A percentile compares a stretch with the other conserved stretches of the same genome.
These are phyloP conservation scores for Anastatica hierochuntica DNA, from an alignment of 345 rosid genomes.

Conservation along the genomic window DNA sequence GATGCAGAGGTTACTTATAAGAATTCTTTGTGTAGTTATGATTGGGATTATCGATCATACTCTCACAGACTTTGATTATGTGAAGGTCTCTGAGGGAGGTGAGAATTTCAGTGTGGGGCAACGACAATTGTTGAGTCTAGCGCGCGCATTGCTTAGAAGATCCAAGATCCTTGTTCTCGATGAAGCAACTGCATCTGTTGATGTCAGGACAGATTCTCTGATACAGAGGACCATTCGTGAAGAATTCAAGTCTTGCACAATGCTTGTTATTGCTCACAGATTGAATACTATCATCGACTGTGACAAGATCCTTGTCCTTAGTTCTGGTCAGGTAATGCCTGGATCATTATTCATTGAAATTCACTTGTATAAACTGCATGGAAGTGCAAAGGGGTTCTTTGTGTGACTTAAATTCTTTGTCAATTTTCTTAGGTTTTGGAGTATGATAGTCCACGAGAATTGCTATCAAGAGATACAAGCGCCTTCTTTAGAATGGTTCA, in stretches of 20 bases:
- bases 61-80: background rate
- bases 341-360: background rate
- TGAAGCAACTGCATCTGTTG: conserved; percentile 96
- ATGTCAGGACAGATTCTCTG: conserved; percentile 78
- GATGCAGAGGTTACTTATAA: conserved; percentile 52
- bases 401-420: background rate
- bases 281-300: conserved; percentile 79
- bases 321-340: conserved; percentile 64
- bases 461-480: conserved; percentile 49
- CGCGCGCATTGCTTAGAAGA: conserved; percentile 72
- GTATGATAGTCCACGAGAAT: conserved; percentile 51
- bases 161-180: conserved; percentile 92
- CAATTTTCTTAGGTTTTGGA: conserved; percentile 49
- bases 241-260: conserved; percentile 78
- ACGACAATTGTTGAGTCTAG: conserved; percentile 86
- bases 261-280: conserved; percentile 88
- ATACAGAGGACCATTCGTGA: conserved; percentile 84
- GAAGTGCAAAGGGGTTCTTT: too few relatives aligned
- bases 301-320: conserved; percentile 71
- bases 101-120: conserved; percentile 95
- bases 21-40: background rate
- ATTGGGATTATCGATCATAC: conserved; percentile 7
- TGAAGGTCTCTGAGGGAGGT: conserved; percentile 73
- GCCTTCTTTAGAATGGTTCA: conserved; percentile 66
- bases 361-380: too few relatives aligned